Conservation (phyloP, 2,329 filamentous ascomycete genomes). For the Mycogone perniciosa region DNA sequence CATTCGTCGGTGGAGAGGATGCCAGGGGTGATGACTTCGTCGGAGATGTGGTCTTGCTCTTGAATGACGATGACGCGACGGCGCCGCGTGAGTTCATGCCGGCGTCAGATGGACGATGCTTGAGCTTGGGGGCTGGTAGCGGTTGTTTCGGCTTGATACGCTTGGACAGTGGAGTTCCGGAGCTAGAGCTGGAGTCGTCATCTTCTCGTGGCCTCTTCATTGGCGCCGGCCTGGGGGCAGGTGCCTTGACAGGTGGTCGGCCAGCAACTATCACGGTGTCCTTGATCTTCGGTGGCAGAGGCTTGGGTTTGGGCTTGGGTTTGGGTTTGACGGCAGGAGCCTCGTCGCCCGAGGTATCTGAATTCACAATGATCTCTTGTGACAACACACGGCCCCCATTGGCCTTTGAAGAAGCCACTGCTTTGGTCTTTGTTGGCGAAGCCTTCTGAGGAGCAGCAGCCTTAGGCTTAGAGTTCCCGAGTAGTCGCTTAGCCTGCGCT, state of each 20-base stretch:
- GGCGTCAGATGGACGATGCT: constrained; percentile 43
- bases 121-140: constrained; percentile 26
- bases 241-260: constrained; percentile 28
- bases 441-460: constrained; percentile 22
- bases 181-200: constrained; percentile 53
- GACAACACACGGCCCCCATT: constrained; percentile 45
- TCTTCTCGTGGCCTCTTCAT: constrained; percentile 48
- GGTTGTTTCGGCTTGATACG: constrained; percentile 47
- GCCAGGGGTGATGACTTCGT: constrained; percentile 59
- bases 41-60: constrained; percentile 50
- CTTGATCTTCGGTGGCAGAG: constrained; percentile 22
- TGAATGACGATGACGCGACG: constrained; percentile 35
- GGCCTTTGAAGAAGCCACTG: constrained; percentile 20
- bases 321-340: constrained; percentile 31
- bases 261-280: constrained; percentile 27
- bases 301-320: constrained; percentile 24
- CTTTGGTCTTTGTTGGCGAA: constrained; percentile 38
- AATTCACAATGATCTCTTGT: constrained; percentile 51
- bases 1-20: constrained; percentile 60
- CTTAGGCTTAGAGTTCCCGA: constrained; percentile 33
- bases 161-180: constrained; percentile 51
- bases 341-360: constrained; percentile 48
- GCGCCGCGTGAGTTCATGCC: constrained; percentile 39
- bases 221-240: constrained; percentile 27
- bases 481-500: constrained; percentile 49